phyloP scores from a whole-genome alignment of 768 basidiomycete species.

The Scleroderma citrinum region DNA sequence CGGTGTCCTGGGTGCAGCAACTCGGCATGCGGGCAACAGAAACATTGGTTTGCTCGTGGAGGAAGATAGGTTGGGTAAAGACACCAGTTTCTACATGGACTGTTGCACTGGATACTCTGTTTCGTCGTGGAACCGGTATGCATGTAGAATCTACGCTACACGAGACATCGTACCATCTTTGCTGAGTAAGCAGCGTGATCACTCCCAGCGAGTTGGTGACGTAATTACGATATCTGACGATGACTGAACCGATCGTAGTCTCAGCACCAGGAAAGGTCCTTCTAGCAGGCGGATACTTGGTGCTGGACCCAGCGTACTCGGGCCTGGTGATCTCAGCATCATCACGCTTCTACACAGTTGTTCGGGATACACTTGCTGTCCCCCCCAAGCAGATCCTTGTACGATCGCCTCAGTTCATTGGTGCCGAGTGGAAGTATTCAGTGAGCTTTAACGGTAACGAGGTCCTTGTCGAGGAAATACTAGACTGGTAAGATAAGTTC shows the following conservation, averaged over 20 bases:
- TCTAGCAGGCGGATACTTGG: constrained; percentile 93
- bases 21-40: constrained; percentile 78
- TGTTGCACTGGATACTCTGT: too few relatives aligned
- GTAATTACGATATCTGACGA: too few relatives aligned
- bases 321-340: constrained; percentile 90
- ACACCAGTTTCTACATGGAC: too few relatives aligned
- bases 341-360: constrained; percentile 86
- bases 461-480: constrained; percentile 18
- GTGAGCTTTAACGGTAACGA: constrained; percentile 35
- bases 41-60: constrained; percentile 82
- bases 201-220: too few relatives aligned
- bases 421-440: constrained; percentile 70
- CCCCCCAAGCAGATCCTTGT: constrained; percentile 53
- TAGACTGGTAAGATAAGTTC: constrained; percentile 15
- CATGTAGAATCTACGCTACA: too few relatives aligned
- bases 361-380: constrained; percentile 34
- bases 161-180: too few relatives aligned
- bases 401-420: constrained; percentile 86
- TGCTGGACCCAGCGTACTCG: constrained; percentile 80
- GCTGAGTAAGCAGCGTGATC: too few relatives aligned
- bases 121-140: too few relatives aligned
- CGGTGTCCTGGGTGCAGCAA: constrained; percentile 95
- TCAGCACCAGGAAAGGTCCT: constrained; percentile 96
- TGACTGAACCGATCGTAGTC: constrained; percentile 58
- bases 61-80: constrained; percentile 39